Conservation (phyloP, 2,329 filamentous ascomycete genomes). For the Paracorniculantispora psalliotae region DNA sequence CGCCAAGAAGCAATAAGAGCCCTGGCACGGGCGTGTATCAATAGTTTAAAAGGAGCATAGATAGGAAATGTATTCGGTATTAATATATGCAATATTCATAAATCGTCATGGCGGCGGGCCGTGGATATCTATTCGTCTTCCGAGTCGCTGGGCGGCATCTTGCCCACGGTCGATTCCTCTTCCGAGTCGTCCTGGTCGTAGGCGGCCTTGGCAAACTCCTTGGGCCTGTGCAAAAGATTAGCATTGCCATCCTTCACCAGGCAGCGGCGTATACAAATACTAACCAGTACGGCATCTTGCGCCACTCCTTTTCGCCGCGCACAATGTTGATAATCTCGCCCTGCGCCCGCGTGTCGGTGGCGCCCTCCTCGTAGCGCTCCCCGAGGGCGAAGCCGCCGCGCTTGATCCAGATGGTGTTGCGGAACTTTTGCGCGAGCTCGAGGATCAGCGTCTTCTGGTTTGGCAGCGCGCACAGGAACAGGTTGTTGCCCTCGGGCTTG, state of each 20-base stretch:
- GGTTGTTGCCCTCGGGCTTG: conserved; percentile 81
- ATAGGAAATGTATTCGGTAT: not conserved
- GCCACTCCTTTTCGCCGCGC: conserved; percentile 84
- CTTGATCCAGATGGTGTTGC: conserved; percentile 91
- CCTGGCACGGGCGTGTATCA: not conserved
- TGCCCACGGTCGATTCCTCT: conserved; percentile 74
- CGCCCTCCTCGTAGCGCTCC: conserved; percentile 59
- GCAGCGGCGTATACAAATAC: conserved; percentile 15
- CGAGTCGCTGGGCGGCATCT: conserved; percentile 77
- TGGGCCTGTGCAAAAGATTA: conserved; percentile 59
- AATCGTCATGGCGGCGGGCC: conserved; percentile 13
- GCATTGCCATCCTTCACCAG: not conserved
- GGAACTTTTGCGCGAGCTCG: conserved; percentile 79
- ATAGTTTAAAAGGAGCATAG: not conserved
- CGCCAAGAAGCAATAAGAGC: conserved; percentile 18
- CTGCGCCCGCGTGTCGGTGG: conserved; percentile 55
- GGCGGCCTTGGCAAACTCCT: conserved; percentile 66
- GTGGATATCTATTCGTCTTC: conserved; percentile 54
- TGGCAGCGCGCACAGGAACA: conserved; percentile 75
- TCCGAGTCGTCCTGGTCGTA: conserved; percentile 63
- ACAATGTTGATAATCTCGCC: conserved; percentile 94
- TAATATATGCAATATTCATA: conserved; percentile 26
- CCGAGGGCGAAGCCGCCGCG: conserved; percentile 82
- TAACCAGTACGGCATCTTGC: conserved; percentile 83
- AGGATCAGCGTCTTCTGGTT: conserved; percentile 62